Conservation (phyloP, 305 asterid species). For the Withania somnifera region DNA sequence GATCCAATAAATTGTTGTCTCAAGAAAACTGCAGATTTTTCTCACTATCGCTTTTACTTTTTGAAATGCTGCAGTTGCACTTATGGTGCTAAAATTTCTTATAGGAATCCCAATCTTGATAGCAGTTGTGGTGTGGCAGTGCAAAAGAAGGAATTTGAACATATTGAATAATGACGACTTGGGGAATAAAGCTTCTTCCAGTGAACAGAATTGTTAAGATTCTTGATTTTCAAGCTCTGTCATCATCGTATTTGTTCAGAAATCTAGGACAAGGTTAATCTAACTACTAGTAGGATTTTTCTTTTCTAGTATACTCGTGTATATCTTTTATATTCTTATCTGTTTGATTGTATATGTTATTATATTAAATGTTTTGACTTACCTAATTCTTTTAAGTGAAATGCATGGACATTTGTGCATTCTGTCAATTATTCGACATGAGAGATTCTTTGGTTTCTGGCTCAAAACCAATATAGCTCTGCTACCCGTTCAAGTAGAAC, state of each 20-base stretch:
- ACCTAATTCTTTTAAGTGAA: not conserved
- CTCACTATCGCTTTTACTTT: not conserved
- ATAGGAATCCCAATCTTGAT: slow-evolving; percentile 24
- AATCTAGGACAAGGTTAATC: not conserved
- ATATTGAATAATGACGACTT: not conserved
- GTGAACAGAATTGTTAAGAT: slow-evolving; percentile 28
- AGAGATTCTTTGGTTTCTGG: not conserved
- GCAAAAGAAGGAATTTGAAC: slow-evolving; percentile 19
- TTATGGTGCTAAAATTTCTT: slow-evolving; percentile 23
- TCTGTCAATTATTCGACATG: not conserved
- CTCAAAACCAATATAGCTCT: not conserved
- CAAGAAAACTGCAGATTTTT: not conserved
- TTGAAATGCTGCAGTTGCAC: slow-evolving; percentile 18
- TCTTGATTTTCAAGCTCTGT: slow-evolving; percentile 24
- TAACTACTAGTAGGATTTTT: not conserved
- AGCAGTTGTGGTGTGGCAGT: slow-evolving; percentile 13
- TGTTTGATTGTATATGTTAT: not conserved
- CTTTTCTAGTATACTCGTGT: not conserved
- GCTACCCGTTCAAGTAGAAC: no score
- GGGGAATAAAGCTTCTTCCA: slow-evolving; percentile 22
- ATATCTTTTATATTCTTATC: not conserved
- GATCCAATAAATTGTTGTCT: not conserved
- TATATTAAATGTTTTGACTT: not conserved
- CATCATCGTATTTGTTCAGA: not conserved
- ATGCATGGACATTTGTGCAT: not conserved